phyloP scores from a whole-genome alignment of 192 early-diverging fungal species.

The Coemansia sp. region DNA sequence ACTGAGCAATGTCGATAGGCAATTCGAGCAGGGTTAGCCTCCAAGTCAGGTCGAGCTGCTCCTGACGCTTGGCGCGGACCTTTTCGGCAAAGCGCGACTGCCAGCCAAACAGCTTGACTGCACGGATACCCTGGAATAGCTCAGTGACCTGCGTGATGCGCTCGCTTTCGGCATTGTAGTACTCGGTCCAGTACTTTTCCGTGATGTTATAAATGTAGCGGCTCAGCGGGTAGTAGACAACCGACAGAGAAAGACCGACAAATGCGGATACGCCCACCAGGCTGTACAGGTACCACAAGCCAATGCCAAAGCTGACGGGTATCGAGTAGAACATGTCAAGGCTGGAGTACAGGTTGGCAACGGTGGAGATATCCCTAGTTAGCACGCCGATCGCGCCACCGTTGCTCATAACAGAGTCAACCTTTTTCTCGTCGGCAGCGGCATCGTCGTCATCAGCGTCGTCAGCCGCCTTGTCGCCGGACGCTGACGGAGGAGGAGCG shows the following conservation, averaged over 20 bases:
- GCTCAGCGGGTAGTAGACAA: slow-evolving; percentile 61
- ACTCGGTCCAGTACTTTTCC: slow-evolving; percentile 51
- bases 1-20: slow-evolving; percentile 53
- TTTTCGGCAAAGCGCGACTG: slow-evolving; percentile 69
- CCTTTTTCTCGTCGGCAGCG: slow-evolving; percentile 40
- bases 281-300: slow-evolving; percentile 64
- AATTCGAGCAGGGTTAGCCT: slow-evolving; percentile 7
- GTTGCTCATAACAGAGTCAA: slow-evolving; percentile 34
- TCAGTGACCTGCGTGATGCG: slow-evolving; percentile 77
- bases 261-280: slow-evolving; percentile 80
- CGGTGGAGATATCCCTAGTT: slow-evolving; percentile 62
- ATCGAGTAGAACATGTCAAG: slow-evolving; percentile 61
- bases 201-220: slow-evolving; percentile 51
- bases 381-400: slow-evolving; percentile 67
- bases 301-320: slow-evolving; percentile 65
- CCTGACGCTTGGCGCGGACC: slow-evolving; percentile 62
- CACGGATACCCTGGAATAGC: slow-evolving; percentile 79
- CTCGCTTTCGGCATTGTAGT: slow-evolving; percentile 62
- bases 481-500: slow-evolving; percentile 11
- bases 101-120: slow-evolving; percentile 89
- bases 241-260: slow-evolving; percentile 67
- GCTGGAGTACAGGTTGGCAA: slow-evolving; percentile 51
- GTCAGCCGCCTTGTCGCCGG: background rate
- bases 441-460: slow-evolving; percentile 53
- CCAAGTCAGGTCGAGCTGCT: slow-evolving; percentile 60